Evolutionary conservation across 805 yeast species (phyloP).

Genomic region (Nakazawaea wyomingensis): DNA sequence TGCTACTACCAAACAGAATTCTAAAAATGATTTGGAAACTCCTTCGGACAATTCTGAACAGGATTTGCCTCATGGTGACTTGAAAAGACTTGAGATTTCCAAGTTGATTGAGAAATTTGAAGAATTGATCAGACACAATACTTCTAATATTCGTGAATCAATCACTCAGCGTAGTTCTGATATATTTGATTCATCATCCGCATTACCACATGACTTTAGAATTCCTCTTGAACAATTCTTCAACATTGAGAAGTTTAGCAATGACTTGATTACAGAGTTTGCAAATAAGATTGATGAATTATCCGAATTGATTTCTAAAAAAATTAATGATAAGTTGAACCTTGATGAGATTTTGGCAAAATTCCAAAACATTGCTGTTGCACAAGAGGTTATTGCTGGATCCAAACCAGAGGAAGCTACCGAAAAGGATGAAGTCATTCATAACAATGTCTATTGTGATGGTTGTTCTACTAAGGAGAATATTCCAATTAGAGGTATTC

Average conservation of each 20-base stretch:
- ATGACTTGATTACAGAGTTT: slow-evolving; percentile 3
- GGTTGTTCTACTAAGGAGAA: slow-evolving; percentile 20
- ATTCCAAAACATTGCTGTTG: neutral
- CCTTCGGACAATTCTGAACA: neutral
- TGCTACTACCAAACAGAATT: too few species aligned
- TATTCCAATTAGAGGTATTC: slow-evolving; percentile 36
- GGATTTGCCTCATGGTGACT: slow-evolving; percentile 1
- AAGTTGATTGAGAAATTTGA: slow-evolving; percentile 13
- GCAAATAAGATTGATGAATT: slow-evolving; percentile 7
- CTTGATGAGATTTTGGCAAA: neutral
- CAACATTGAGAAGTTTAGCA: slow-evolving; percentile 5
- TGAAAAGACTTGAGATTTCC: slow-evolving; percentile 9
- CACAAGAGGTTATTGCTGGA: too few species aligned
- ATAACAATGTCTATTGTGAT: slow-evolving; percentile 24
- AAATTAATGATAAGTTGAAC: slow-evolving; percentile 6
- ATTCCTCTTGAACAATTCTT: slow-evolving; percentile 5
- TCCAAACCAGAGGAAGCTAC: neutral
- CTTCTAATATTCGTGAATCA: slow-evolving; percentile 1
- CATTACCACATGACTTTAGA: slow-evolving; percentile 1
- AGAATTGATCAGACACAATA: slow-evolving; percentile 10
- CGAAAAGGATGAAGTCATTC: slow-evolving; percentile 10
- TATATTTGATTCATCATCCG: neutral
- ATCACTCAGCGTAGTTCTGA: neutral
- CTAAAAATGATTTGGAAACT: too few species aligned
- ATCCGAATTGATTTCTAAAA: slow-evolving; percentile 3